Evolutionary conservation across 306 rosid genomes (phyloP).

Genomic region (Quercus robur): DNA sequence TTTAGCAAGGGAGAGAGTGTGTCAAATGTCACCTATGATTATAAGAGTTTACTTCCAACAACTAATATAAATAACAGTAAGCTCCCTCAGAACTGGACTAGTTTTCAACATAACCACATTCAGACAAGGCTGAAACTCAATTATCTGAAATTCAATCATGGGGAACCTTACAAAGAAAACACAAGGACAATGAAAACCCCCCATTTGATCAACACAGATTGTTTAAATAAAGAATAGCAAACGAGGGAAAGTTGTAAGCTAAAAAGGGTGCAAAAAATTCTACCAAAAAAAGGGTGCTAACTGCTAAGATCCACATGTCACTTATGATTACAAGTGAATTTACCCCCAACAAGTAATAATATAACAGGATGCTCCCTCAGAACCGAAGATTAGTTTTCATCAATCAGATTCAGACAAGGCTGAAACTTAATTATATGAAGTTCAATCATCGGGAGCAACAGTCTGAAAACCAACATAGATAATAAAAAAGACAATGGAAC

Average conservation of each 20-base stretch:
- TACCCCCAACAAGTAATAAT: too few species aligned
- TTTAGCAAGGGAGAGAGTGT: too few species aligned
- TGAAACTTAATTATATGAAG: slow-evolving; percentile 6
- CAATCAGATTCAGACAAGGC: slow-evolving; percentile 15
- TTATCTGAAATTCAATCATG: neutral
- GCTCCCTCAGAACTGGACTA: slow-evolving; percentile 15
- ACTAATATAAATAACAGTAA: neutral
- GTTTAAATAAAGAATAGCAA: neutral
- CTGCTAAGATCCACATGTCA: too few species aligned
- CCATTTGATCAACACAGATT: neutral
- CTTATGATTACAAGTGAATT: too few species aligned
- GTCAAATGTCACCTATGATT: too few species aligned
- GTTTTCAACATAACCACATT: neutral
- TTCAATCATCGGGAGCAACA: slow-evolving; percentile 15
- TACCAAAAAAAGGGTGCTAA: too few species aligned
- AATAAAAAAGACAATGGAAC: neutral
- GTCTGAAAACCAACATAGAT: neutral
- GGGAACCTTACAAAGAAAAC: neutral
- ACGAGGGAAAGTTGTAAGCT: too few species aligned
- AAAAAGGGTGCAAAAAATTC: too few species aligned
- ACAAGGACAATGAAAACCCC: neutral
- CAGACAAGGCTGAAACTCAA: slow-evolving; percentile 25
- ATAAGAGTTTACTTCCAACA: neutral
- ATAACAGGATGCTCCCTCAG: too few species aligned
- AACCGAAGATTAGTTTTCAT: neutral